Evolutionary conservation across 441 rosid genomes (phyloP).

Genomic region (Populus hybrid): DNA sequence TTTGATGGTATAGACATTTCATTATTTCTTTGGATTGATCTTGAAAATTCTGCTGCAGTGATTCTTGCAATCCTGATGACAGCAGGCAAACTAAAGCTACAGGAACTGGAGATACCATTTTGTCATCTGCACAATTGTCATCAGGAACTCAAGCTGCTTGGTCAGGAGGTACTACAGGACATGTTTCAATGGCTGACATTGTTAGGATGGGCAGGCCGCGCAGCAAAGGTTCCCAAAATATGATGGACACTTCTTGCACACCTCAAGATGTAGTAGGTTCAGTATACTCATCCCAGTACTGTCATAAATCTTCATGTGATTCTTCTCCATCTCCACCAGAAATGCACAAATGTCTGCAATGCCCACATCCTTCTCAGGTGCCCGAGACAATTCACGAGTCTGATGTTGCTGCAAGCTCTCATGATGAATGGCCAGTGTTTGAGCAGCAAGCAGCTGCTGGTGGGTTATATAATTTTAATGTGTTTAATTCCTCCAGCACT

Average conservation of each 20-base stretch:
- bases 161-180: conserved; percentile 28
- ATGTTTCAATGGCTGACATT: conserved; percentile 41
- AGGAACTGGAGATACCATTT: conserved; percentile 24
- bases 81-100: conserved; percentile 20
- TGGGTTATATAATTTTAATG: conserved; percentile 16
- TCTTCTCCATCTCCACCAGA: conserved; percentile 9
- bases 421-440: conserved; percentile 28
- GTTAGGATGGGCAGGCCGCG: conserved; percentile 34
- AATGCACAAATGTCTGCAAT: conserved; percentile 18
- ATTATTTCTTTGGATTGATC: conserved; percentile 2
- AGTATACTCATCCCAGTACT: conserved; percentile 10
- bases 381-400: conserved; percentile 17
- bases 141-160: conserved; percentile 25
- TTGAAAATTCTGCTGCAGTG: conserved; percentile 27
- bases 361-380: conserved; percentile 10
- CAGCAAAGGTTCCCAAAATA: conserved; percentile 20
- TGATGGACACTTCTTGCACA: conserved; percentile 23
- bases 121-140: conserved; percentile 23
- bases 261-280: conserved; percentile 20
- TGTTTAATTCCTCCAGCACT: conserved; percentile 12
- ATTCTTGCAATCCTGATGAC: conserved; percentile 32
- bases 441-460: conserved; percentile 22
- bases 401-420: conserved; percentile 17
- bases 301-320: conserved; percentile 16
- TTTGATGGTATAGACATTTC: neutral